phyloP scores from a whole-genome alignment of 352 stramenopile species.

The Phytophthora constricta region DNA sequence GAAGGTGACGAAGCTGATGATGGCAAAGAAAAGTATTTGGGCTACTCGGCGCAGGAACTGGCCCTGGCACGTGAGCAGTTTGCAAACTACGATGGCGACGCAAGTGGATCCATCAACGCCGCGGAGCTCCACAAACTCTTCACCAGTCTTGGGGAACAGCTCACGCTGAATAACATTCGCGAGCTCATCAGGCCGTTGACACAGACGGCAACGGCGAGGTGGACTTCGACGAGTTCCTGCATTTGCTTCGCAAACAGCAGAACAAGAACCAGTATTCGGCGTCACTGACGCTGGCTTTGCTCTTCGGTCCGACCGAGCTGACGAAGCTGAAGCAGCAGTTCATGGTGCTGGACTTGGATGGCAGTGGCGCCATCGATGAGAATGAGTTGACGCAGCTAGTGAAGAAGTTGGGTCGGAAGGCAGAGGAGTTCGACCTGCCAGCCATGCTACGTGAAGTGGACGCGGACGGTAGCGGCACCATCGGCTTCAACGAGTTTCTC shows the following conservation, averaged over 20 bases:
- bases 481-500: constrained; percentile 79
- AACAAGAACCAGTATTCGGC: constrained; percentile 68
- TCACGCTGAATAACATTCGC: constrained; percentile 63
- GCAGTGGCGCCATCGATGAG: constrained; percentile 74
- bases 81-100: constrained; percentile 64
- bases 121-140: constrained; percentile 68
- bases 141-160: constrained; percentile 61
- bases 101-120: constrained; percentile 67
- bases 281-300: constrained; percentile 60
- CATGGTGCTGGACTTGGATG: constrained; percentile 68
- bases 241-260: constrained; percentile 64
- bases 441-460: constrained; percentile 75
- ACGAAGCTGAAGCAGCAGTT: constrained; percentile 76
- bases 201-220: constrained; percentile 68
- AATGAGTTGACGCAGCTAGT: constrained; percentile 65
- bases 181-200: constrained; percentile 68
- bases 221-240: constrained; percentile 74
- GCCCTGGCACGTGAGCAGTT: constrained; percentile 58
- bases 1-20: constrained; percentile 13
- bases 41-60: constrained; percentile 52
- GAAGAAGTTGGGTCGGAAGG: constrained; percentile 59
- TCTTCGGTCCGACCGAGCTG: constrained; percentile 74
- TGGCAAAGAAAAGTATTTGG: constrained; percentile 29
- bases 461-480: constrained; percentile 64
- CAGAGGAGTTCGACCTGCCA: constrained; percentile 54